Percentiles rank a stretch among this genome's conserved stretches.
These are phyloP conservation scores for Spirogloea muscicola DNA, from an alignment of 139 green algal genomes.

Conservation along the genomic window DNA sequence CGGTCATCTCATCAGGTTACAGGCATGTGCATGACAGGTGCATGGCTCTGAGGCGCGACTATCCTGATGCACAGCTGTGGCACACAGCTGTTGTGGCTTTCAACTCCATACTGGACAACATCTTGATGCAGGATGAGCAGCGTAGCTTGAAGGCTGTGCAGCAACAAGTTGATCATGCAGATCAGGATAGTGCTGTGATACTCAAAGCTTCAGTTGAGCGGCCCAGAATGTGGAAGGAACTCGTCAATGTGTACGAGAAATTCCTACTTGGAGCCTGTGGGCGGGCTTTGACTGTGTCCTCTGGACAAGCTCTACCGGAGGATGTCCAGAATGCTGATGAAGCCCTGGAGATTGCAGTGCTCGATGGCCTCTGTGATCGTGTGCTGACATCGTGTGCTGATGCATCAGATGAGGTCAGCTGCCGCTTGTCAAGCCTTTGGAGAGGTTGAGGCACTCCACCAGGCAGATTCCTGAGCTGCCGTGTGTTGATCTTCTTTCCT, in stretches of 20 bases:
- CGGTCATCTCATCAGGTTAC: no score
- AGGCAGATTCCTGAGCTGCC: neutral
- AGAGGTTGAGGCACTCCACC: neutral
- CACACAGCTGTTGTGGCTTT: slow-evolving; percentile 16
- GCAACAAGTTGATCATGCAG: no score
- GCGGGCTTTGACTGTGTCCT: neutral
- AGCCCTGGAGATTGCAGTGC: slow-evolving; percentile 61
- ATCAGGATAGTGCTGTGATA: no score
- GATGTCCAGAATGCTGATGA: slow-evolving; percentile 47
- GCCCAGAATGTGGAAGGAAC: slow-evolving; percentile 34
- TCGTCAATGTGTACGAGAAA: slow-evolving; percentile 36
- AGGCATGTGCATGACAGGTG: no score
- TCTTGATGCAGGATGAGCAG: no score
- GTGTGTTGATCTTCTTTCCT: neutral
- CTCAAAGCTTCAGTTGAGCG: no score
- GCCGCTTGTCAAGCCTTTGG: no score
- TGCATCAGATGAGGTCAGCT: slow-evolving; percentile 49
- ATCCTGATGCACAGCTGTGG: slow-evolving; percentile 32
- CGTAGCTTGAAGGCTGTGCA: no score
- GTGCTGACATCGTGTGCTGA: slow-evolving; percentile 61
- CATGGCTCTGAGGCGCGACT: slow-evolving; percentile 29
- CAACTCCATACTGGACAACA: no score
- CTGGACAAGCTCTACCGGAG: neutral
- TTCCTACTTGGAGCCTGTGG: slow-evolving; percentile 38
- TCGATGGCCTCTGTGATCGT: slow-evolving; percentile 71